Evolutionary conservation across 768 basidiomycete genomes (phyloP), one percentile per base, ranked within the genome.

Genomic region (Mycena pura): DNA sequence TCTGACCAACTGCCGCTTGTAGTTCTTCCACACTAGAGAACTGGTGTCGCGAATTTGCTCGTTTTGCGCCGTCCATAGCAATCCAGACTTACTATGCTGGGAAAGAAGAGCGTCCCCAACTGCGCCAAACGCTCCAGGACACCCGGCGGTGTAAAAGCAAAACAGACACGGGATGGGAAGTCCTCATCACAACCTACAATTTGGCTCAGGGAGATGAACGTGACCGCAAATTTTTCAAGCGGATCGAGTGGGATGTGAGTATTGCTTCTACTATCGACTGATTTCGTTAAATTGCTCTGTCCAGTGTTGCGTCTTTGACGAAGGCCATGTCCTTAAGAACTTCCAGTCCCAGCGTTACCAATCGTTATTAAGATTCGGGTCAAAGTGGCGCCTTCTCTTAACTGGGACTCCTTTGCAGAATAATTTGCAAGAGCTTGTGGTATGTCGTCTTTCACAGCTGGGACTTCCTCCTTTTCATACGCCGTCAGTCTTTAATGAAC

Each of bases 1-100:
- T 60, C 54, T 47, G 59, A 47, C 59, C 49, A 41, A 17, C 44
- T 24, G 40, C 51, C 13, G 7, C 39, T 11, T 55, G 10, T 63
- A 96, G 94, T 28, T 94, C 96, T 4, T 99, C 96, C 4, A 98
- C 96, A 0, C 79, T 99, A 24, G 97, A 99, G 74, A 99, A 99
- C 70, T 99, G 97, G 97, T 92, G 94, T 74, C 86, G 97, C 66
- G 97, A 99, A 76, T 99, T 99, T 70, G 85, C 87, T 24, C 87
- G 88, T 31, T 99, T 99, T 69, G 92, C 92, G 3, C 95, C 95
- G 6, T 82, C 83, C 6, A 89, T 99, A 71, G 82, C 86, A 17
- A 86, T 98, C 6, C 89, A 92, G 71, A 92, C 93, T 13, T 99
- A 99, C 74, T 99, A 99, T 68, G 97, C 94, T 6, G 85, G 89